Percentiles rank a stretch among this genome's conserved stretches.
phyloP scores from a whole-genome alignment of 345 rosid genomes.

The Linum usitatissimum region DNA sequence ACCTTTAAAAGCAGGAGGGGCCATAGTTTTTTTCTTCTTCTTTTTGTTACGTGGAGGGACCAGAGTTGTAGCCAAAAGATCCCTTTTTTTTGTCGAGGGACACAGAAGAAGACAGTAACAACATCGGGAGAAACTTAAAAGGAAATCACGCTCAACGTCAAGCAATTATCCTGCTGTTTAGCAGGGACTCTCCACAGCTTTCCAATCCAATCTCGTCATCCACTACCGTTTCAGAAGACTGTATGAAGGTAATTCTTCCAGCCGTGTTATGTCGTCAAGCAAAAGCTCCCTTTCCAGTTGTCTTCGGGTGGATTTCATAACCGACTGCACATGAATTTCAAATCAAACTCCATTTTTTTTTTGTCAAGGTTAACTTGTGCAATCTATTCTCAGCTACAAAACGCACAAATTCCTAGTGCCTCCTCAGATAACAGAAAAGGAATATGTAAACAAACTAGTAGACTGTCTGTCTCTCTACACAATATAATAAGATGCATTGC shows the following conservation, averaged over 20 bases:
- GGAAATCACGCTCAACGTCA: neutral
- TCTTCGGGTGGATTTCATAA: slow-evolving; percentile 47
- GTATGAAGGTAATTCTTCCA: slow-evolving; percentile 81
- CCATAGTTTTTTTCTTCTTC: too few relatives aligned
- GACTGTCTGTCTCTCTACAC: neutral
- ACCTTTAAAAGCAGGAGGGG: too few relatives aligned
- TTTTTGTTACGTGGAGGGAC: neutral
- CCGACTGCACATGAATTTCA: slow-evolving; percentile 16
- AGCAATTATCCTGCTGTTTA: neutral
- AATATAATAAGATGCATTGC: neutral
- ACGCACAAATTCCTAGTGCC: neutral
- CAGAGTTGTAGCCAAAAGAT: neutral
- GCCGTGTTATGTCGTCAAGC: slow-evolving; percentile 44
- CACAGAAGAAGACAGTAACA: neutral
- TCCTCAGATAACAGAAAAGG: neutral
- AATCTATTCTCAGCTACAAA: neutral
- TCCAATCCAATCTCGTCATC: neutral
- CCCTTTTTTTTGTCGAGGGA: neutral
- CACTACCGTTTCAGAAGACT: slow-evolving; percentile 37
- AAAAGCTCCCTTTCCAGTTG: slow-evolving; percentile 86
- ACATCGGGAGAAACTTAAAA: neutral
- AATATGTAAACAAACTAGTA: neutral
- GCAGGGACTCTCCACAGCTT: neutral
- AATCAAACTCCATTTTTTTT: neutral
- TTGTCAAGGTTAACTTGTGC: neutral